These are phyloP conservation scores for Fusarium euwallaceae DNA, from an alignment of 2,329 filamentous ascomycete genomes.

Conservation along the genomic window DNA sequence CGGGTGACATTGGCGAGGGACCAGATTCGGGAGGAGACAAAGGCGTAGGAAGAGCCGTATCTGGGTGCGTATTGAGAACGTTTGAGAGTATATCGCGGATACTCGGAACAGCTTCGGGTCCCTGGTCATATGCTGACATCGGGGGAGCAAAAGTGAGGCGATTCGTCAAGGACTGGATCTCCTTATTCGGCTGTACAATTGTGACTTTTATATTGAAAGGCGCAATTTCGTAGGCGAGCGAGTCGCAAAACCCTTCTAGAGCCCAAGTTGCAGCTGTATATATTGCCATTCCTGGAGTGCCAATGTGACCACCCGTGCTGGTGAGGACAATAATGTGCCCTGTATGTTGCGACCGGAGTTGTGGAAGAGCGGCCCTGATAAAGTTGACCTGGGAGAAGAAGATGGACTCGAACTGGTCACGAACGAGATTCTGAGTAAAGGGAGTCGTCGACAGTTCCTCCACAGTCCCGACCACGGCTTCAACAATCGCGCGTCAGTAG, in stretches of 20 bases:
- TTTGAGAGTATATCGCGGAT: conserved; percentile 86
- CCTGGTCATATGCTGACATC: conserved; percentile 66
- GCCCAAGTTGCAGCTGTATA: conserved; percentile 96
- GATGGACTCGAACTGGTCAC: conserved; percentile 93
- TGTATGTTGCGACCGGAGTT: conserved; percentile 82
- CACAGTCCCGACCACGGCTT: conserved; percentile 88
- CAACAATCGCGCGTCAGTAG: conserved; percentile 28
- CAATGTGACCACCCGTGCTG: conserved; percentile 91
- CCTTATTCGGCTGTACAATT: conserved; percentile 94
- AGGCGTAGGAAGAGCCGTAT: conserved; percentile 62
- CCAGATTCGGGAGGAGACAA: conserved; percentile 43
- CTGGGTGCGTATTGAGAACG: conserved; percentile 81
- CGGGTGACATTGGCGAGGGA: conserved; percentile 49
- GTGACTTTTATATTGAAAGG: conserved; percentile 98
- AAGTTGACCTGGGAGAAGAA: conserved; percentile 98
- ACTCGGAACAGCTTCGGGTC: conserved; percentile 74
- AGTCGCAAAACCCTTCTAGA: conserved; percentile 95
- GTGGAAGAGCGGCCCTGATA: conserved; percentile 87
- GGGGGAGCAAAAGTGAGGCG: conserved; percentile 86
- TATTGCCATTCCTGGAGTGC: conserved; percentile 90
- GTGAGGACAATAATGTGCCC: conserved; percentile 93
- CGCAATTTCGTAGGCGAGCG: conserved; percentile 93
- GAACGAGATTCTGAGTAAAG: conserved; percentile 81
- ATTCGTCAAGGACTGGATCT: conserved; percentile 89
- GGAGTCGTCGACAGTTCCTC: conserved; percentile 86